These are phyloP conservation scores for Colletotrichum zoysiae DNA, from an alignment of 2,329 filamentous ascomycete genomes.

Conservation along the genomic window DNA sequence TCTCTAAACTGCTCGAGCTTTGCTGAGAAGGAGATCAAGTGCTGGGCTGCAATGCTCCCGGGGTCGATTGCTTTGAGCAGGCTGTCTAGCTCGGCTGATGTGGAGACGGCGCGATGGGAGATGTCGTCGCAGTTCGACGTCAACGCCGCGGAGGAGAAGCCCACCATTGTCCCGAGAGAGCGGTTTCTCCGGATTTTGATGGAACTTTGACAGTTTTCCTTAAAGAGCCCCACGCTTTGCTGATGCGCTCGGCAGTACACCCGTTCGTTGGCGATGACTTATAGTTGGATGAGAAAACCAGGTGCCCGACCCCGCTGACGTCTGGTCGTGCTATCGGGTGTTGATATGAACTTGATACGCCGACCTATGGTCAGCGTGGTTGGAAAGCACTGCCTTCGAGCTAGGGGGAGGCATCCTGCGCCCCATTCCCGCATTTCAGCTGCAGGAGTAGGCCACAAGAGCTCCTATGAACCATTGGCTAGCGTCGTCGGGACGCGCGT, in stretches of 20 bases:
- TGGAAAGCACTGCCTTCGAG: slow-evolving; percentile 2
- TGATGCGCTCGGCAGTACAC: not conserved
- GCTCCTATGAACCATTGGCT: not conserved
- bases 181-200: not conserved
- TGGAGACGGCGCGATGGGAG: slow-evolving; percentile 48
- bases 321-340: slow-evolving; percentile 21
- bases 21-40: slow-evolving; percentile 44
- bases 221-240: not conserved
- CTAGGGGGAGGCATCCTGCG: slow-evolving; percentile 33
- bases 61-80: slow-evolving; percentile 43
- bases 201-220: not conserved
- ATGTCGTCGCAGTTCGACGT: slow-evolving; percentile 50
- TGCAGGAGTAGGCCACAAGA: slow-evolving; percentile 14
- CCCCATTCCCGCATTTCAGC: slow-evolving; percentile 31
- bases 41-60: slow-evolving; percentile 36
- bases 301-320: slow-evolving; percentile 9
- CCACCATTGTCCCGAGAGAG: slow-evolving; percentile 46
- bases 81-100: slow-evolving; percentile 48
- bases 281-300: slow-evolving; percentile 30
- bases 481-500: slow-evolving; percentile 34
- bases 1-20: slow-evolving; percentile 47
- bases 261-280: slow-evolving; percentile 23
- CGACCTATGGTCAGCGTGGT: not conserved
- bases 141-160: slow-evolving; percentile 52
- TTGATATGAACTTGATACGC: slow-evolving; percentile 3